Base-by-base conservation (phyloP, 2,329 filamentous ascomycete species). In the Colletotrichum theobromicola region DNA sequence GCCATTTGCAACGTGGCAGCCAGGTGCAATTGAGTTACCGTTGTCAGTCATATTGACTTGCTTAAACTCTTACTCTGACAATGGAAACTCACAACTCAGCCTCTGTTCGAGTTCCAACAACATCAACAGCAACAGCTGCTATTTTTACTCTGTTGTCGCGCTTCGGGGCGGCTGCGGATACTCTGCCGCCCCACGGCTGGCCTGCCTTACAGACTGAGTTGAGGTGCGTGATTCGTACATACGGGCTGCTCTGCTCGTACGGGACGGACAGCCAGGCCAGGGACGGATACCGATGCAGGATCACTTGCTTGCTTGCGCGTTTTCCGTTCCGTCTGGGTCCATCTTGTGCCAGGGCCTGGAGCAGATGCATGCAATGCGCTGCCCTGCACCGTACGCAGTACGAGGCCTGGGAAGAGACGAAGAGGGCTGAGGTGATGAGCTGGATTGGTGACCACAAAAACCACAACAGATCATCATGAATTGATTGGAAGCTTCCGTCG, bases 281-380 rank as follows among this genome's bases (percentile, higher is more conserved):
- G 55, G 46, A 63, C 58, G 58, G 28, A 70, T 73, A 65, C 60
- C 50, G 53, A 50, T 50, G 63, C 62, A 64, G 46, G 16, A 55
- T 42, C 21, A 21, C 64, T 63, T 57, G n/a, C 61, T 66, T 46
- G 65, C 60, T 60, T 65, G 67, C 35, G 66, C 53, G 50, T 62
- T 67, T 62, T 71, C 67, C 67, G 62, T 67, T 62, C 72, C 32
- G 72, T 67, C 61, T 72, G 67, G 55, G 35, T 57, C 57, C 72
- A 71, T 71, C 50, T 55, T 55, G 30, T 55, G 62, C 61, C 50
- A 66, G 72, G 61, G 32, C 61, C 28, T 64, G 34, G 35, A 64
- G 60, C 46, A 70, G 65, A 50, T 63, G 58, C 60, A 61, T 53
- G 60, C 66, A 57, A 63, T 64, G 70, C 46, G 46, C 42, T 57